These are phyloP conservation scores for Komagataella pastoris DNA, from an alignment of 805 yeast species.

Conservation along the genomic window DNA sequence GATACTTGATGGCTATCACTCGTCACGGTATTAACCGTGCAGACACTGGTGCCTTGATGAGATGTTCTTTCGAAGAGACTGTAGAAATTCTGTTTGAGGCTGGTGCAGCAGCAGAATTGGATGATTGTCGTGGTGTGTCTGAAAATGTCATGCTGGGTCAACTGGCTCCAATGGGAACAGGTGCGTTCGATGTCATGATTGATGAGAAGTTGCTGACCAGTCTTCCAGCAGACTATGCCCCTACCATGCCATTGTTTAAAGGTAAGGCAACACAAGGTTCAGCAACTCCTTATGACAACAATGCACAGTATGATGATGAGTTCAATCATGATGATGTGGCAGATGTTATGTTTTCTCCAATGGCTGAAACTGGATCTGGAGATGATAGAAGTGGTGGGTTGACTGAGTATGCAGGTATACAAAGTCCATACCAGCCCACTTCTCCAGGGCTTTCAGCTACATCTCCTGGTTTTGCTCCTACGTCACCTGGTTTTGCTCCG, in stretches of 20 bases:
- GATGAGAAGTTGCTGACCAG: constrained; percentile 76
- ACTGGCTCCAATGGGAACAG: constrained; percentile 98
- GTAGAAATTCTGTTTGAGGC: constrained; percentile 97
- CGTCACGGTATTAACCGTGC: constrained; percentile 99
- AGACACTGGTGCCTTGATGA: constrained; percentile 98
- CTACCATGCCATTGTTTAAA: constrained; percentile 23
- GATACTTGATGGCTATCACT: constrained; percentile 96
- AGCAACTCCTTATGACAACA: constrained; percentile 79
- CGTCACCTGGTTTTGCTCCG: constrained; percentile 37
- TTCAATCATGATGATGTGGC: constrained; percentile 44
- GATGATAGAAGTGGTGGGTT: constrained; percentile 74
- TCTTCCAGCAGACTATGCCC: constrained; percentile 36
- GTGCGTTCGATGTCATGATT: constrained; percentile 90
- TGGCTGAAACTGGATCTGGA: constrained; percentile 72
- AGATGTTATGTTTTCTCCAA: constrained; percentile 84
- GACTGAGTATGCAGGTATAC: constrained; percentile 72
- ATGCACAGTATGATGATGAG: constrained; percentile 52
- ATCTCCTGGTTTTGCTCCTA: constrained; percentile 42
- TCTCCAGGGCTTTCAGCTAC: constrained; percentile 25
- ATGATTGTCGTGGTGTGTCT: constrained; percentile 97
- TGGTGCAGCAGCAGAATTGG: constrained; percentile 95
- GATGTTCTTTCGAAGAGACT: constrained; percentile 98
- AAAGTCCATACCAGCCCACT: constrained; percentile 25
- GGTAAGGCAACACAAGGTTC: constrained; percentile 54
- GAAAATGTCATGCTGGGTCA: constrained; percentile 97